phyloP scores from a whole-genome alignment of 1,284 basidiomycete genomes.

The Lignosus rhinocerotis region DNA sequence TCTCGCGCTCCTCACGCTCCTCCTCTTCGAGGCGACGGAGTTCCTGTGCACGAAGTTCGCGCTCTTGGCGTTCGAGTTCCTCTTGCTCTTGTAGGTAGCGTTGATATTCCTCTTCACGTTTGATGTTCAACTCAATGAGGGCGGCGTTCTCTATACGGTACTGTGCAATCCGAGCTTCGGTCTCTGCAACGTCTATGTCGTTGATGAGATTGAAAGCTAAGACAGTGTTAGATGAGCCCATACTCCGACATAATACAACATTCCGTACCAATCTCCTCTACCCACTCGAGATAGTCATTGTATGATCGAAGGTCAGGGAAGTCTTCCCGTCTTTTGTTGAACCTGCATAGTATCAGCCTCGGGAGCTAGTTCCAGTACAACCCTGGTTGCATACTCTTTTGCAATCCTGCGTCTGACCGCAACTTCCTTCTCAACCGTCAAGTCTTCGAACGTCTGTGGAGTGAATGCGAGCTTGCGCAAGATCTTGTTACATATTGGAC shows the following conservation, averaged over 20 bases:
- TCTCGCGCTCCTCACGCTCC: constrained; percentile 76
- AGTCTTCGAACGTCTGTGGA: constrained; percentile 96
- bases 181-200: constrained; percentile 82
- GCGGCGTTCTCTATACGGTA: constrained; percentile 83
- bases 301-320: constrained; percentile 83
- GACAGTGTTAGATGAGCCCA: neutral
- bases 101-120: constrained; percentile 74
- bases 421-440: constrained; percentile 96
- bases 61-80: constrained; percentile 69
- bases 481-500: constrained; percentile 91
- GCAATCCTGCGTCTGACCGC: constrained; percentile 84
- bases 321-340: constrained; percentile 92
- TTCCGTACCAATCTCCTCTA: constrained; percentile 88
- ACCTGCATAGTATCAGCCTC: constrained; percentile 48
- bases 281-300: constrained; percentile 96
- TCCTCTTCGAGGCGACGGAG: constrained; percentile 71
- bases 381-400: constrained; percentile 61
- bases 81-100: constrained; percentile 74
- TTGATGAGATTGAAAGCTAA: constrained; percentile 95
- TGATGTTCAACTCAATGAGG: constrained; percentile 77
- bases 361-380: neutral
- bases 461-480: constrained; percentile 92
- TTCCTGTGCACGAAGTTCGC: constrained; percentile 70
- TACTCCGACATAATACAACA: neutral
- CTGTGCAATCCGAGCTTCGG: constrained; percentile 80